phyloP scores from a whole-genome alignment of 805 yeast species.

The Saturnispora sanitii region DNA sequence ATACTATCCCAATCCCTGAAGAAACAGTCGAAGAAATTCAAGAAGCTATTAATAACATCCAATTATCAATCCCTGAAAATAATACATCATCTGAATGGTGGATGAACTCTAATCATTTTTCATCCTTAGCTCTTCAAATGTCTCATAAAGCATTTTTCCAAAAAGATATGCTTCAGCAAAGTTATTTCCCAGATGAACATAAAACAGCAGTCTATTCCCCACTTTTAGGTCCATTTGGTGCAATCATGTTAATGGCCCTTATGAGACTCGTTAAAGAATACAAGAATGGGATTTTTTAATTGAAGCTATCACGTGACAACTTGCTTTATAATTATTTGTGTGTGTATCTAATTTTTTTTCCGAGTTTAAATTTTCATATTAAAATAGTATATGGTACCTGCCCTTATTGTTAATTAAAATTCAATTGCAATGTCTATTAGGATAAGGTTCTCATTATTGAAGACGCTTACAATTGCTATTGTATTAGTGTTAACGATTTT shows the following conservation, averaged over 20 bases:
- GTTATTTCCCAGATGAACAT: constrained; percentile 91
- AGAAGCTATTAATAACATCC: constrained; percentile 32
- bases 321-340: not conserved
- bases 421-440: too few species aligned
- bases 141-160: constrained; percentile 83
- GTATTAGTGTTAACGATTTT: too few species aligned
- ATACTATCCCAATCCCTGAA: constrained; percentile 76
- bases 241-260: constrained; percentile 49
- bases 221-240: constrained; percentile 70
- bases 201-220: constrained; percentile 92
- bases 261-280: constrained; percentile 36
- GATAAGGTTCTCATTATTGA: too few species aligned
- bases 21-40: constrained; percentile 52
- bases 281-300: not conserved
- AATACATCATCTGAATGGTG: constrained; percentile 24
- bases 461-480: too few species aligned
- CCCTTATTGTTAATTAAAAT: too few species aligned
- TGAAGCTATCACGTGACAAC: too few species aligned
- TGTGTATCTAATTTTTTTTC: not conserved
- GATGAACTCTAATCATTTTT: constrained; percentile 28
- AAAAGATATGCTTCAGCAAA: constrained; percentile 90
- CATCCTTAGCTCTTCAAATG: constrained; percentile 45
- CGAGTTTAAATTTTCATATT: too few species aligned
- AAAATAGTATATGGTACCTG: too few species aligned
- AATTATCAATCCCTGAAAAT: constrained; percentile 28